These are phyloP conservation scores for Chlorociboria aeruginascens DNA, from an alignment of 495 filamentous ascomycete genomes.

Conservation along the genomic window DNA sequence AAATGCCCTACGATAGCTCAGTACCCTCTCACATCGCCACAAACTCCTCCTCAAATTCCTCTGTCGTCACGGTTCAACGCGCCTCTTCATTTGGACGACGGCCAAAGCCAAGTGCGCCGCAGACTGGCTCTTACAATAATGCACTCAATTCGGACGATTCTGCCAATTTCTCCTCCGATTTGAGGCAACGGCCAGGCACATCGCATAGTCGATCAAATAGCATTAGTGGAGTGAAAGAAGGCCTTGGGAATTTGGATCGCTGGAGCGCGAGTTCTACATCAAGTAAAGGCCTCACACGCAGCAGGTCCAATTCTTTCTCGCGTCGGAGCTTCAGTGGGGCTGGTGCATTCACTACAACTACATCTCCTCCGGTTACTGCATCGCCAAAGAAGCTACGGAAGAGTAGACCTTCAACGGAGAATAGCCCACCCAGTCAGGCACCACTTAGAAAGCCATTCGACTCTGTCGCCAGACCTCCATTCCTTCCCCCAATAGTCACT, in stretches of 20 bases:
- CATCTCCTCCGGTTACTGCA: slow-evolving; percentile 20
- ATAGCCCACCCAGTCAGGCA: slow-evolving; percentile 17
- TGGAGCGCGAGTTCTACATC: slow-evolving; percentile 73
- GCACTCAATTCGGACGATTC: neutral
- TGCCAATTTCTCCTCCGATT: neutral
- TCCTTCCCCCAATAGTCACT: slow-evolving; percentile 15
- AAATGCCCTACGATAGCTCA: too few species aligned
- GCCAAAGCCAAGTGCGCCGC: neutral
- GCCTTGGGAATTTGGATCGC: slow-evolving; percentile 62
- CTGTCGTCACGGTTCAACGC: neutral
- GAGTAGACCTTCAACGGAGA: slow-evolving; percentile 20
- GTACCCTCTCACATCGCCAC: neutral
- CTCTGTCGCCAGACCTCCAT: slow-evolving; percentile 1
- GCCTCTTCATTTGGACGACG: neutral
- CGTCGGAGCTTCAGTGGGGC: slow-evolving; percentile 35
- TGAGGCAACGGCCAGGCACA: neutral
- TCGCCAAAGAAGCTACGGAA: slow-evolving; percentile 20
- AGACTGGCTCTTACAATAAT: neutral
- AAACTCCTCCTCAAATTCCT: neutral
- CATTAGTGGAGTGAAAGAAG: slow-evolving; percentile 41
- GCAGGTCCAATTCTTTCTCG: slow-evolving; percentile 39
- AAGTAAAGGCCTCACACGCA: slow-evolving; percentile 37
- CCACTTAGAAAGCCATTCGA: slow-evolving; percentile 16
- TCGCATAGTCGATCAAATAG: slow-evolving; percentile 26
- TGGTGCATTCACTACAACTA: slow-evolving; percentile 12